Evolutionary conservation across 1,284 basidiomycete genomes (phyloP).

Genomic region (Ceratobasidium sp.): DNA sequence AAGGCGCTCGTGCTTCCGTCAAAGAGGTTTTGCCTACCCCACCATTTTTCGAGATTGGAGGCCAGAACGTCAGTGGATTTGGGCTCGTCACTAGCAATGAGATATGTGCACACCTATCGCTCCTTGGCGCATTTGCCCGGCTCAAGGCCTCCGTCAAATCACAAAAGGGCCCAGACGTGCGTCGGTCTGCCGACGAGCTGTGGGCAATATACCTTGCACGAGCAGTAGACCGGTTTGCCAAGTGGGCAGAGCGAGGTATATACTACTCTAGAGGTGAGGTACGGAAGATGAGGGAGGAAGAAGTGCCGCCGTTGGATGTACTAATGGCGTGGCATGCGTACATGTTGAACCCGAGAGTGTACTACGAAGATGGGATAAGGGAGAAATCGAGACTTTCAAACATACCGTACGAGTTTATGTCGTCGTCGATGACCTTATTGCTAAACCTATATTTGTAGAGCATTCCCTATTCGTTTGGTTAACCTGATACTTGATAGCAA

Average conservation of each 20-base stretch:
- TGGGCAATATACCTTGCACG: slow-evolving; percentile 44
- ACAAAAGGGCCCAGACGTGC: slow-evolving; percentile 29
- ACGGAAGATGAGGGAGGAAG: slow-evolving; percentile 21
- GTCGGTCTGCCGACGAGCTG: slow-evolving; percentile 34
- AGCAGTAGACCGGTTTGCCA: slow-evolving; percentile 42
- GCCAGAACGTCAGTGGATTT: not conserved
- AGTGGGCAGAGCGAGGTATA: slow-evolving; percentile 30
- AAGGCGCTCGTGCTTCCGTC: not conserved
- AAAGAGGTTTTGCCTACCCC: not conserved
- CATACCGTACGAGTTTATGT: slow-evolving; percentile 9
- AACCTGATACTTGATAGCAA: slow-evolving; percentile 34
- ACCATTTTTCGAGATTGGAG: not conserved
- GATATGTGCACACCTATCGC: slow-evolving; percentile 41
- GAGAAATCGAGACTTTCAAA: slow-evolving; percentile 17
- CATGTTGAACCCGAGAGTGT: slow-evolving; percentile 49
- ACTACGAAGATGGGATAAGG: slow-evolving; percentile 42
- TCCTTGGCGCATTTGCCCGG: slow-evolving; percentile 43
- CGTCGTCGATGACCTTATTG: not conserved
- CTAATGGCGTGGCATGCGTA: slow-evolving; percentile 62
- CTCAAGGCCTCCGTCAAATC: slow-evolving; percentile 40
- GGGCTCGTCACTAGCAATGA: slow-evolving; percentile 39
- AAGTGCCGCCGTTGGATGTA: slow-evolving; percentile 57
- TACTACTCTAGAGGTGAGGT: too few relatives aligned
- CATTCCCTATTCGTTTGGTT: slow-evolving; percentile 40
- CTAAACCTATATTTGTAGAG: not conserved